phyloP scores from a whole-genome alignment of 1,284 basidiomycete genomes.

The Trametes pubescens region DNA sequence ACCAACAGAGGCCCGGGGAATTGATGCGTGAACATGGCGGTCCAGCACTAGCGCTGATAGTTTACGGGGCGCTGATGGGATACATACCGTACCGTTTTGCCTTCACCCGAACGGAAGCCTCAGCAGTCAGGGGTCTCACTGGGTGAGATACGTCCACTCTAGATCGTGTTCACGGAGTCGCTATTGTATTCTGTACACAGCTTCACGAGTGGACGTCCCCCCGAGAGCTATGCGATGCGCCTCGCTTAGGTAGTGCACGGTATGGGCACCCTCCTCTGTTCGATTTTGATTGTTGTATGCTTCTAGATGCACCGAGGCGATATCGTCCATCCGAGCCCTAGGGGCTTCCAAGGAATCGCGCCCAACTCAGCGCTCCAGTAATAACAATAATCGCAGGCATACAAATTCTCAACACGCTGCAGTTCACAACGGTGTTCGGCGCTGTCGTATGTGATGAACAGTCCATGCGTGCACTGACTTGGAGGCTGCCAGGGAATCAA shows the following conservation, averaged over 20 bases:
- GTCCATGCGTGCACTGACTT: no score
- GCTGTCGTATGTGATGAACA: no score
- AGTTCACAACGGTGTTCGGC: no score
- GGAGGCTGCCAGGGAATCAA: no score
- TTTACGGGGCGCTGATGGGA: background rate
- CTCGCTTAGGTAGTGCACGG: background rate
- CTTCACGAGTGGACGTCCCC: background rate
- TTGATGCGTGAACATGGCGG: conserved; percentile 6
- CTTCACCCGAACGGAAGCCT: background rate
- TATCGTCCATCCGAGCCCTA: no score
- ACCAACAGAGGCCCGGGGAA: background rate
- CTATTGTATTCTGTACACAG: background rate
- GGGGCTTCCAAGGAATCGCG: no score
- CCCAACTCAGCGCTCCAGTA: no score
- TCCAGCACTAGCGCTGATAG: conserved; percentile 1
- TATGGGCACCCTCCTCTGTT: background rate
- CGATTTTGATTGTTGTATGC: background rate
- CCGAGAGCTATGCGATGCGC: background rate
- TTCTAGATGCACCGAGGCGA: no score
- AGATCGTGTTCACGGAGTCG: background rate
- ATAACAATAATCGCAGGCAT: no score
- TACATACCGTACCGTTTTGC: background rate
- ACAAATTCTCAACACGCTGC: no score
- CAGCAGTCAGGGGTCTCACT: conserved; percentile 1
- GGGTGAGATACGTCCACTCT: conserved; percentile 1